Percentiles rank a stretch among this genome's conserved stretches.
phyloP scores from a whole-genome alignment of 805 yeast species.

The Schwanniomyces occidentalis region DNA sequence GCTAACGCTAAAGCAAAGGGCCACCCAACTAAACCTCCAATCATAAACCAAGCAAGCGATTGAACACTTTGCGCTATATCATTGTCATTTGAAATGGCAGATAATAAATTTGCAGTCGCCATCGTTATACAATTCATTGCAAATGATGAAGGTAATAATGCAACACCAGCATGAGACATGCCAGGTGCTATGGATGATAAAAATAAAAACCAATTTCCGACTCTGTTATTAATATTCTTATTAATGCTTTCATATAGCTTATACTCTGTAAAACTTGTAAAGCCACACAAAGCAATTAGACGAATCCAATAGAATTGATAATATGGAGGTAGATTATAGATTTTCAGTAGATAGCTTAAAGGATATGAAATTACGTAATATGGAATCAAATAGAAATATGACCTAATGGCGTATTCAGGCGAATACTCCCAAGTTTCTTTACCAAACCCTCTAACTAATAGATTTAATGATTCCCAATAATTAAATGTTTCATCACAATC shows the following conservation, averaged over 20 bases:
- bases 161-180: conserved; percentile 83
- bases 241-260: conserved; percentile 46
- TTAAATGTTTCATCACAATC: conserved; percentile 94
- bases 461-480: conserved; percentile 92
- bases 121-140: conserved; percentile 53
- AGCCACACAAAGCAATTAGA: conserved; percentile 33
- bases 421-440: conserved; percentile 97
- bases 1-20: conserved; percentile 75
- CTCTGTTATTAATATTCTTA: conserved; percentile 28
- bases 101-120: conserved; percentile 42
- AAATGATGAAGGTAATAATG: conserved; percentile 80
- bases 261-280: conserved; percentile 52
- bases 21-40: conserved; percentile 90
- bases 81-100: conserved; percentile 13
- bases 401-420: conserved; percentile 82
- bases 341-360: conserved; percentile 11
- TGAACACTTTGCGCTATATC: conserved; percentile 8
- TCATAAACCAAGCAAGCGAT: conserved; percentile 44
- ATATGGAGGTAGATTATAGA: conserved; percentile 19
- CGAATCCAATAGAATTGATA: conserved; percentile 57
- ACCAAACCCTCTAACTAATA: conserved; percentile 77
- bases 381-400: conserved; percentile 74
- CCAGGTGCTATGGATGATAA: conserved; percentile 71
- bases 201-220: conserved; percentile 63
- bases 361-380: conserved; percentile 34